A percentile compares a stretch with the other conserved stretches of the same genome.
These are phyloP conservation scores for Torulaspora delbrueckii DNA, from an alignment of 805 yeast genomes.

Conservation along the genomic window DNA sequence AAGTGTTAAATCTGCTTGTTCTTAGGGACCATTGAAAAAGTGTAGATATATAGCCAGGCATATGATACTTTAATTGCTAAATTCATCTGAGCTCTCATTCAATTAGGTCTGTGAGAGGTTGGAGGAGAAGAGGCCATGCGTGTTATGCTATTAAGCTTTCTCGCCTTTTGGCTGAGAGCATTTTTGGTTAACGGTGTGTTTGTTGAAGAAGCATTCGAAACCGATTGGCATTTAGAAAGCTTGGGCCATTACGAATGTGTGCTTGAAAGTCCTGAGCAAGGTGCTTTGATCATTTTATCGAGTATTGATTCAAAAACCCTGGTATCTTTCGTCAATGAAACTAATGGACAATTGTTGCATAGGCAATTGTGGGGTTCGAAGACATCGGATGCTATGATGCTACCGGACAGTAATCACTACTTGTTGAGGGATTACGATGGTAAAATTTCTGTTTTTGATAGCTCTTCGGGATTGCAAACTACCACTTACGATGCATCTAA, in stretches of 20 bases:
- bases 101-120: not conserved
- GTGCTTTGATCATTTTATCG: conserved; percentile 29
- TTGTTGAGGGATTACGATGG: conserved; percentile 11
- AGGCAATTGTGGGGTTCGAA: conserved; percentile 27
- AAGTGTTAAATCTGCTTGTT: not conserved
- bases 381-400: conserved; percentile 15
- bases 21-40: not conserved
- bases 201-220: conserved; percentile 49
- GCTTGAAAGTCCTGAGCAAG: conserved; percentile 12
- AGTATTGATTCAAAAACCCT: conserved; percentile 19
- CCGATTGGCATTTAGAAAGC: conserved; percentile 51
- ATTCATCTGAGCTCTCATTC: not conserved
- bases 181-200: conserved; percentile 32
- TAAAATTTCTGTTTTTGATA: conserved; percentile 8
- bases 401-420: conserved; percentile 9
- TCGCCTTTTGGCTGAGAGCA: conserved; percentile 3
- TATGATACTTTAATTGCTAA: not conserved
- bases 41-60: not conserved
- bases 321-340: conserved; percentile 36
- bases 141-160: not conserved
- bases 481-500: conserved; percentile 3
- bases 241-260: conserved; percentile 39
- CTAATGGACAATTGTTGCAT: conserved; percentile 35
- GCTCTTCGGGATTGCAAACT: conserved; percentile 21
- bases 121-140: not conserved